Evolutionary conservation across 208 protist genomes (phyloP), one percentile per base, ranked within the genome.

Genomic region (Trypanosoma rangeli): DNA sequence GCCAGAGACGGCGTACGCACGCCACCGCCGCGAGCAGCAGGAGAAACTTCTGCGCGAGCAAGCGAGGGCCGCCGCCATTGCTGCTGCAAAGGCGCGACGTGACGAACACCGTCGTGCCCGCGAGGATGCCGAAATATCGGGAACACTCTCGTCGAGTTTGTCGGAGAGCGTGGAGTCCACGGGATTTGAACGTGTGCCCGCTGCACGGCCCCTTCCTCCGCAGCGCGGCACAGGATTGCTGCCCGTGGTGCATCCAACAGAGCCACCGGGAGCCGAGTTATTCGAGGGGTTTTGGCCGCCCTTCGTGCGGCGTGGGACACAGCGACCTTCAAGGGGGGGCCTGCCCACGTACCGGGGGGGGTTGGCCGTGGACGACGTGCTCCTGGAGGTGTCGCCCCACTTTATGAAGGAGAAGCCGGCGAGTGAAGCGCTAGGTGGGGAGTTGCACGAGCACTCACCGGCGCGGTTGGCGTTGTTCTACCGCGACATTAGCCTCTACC

Each of bases 391-490:
- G 46, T 50, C 5, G 7, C 13, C 46, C 12, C 46, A 50, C 8
- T 16, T 22, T 4, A 16, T 50, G 46, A 50, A 50, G 13, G 46
- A 16, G 46, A 15, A 15, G 46, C 46, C 57, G 85, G 81, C 70
- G n/a, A n/a, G n/a, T n/a, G n/a, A n/a, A n/a, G n/a, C n/a, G n/a
- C n/a, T n/a, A n/a, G n/a, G n/a, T n/a, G n/a, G n/a, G 73, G 76
- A 54, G 69, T 82, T 42, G 44, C 70, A 60, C 77, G 76, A 84
- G 29, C 90, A 92, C 75, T 90, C 87, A 12, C 66, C 67, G 22
- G 73, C 82, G 54, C 85, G 86, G 69, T 70, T 95, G 15, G 73
- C 86, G 22, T 74, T 82, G 60, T 95, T 95, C 63, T 92, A 88
- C 61, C 73, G 68, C 7, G 74, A 92, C 46, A 73, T 95, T 29